Conservation (phyloP, 2,329 filamentous ascomycete species). For the Phaeophleospora eucalypticola region DNA sequence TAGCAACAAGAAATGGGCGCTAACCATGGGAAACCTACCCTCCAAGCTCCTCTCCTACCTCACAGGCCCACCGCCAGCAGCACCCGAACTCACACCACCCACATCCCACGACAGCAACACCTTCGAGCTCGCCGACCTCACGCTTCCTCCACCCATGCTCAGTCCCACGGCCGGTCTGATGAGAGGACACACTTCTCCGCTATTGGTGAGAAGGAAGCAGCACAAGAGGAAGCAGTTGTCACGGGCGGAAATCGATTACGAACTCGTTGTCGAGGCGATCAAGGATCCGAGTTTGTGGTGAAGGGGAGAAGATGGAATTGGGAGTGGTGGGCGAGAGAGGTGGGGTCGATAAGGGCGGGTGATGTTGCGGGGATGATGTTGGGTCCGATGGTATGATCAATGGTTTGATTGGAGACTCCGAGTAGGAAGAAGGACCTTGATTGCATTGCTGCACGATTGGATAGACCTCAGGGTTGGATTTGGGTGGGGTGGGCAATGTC, state of each 20-base stretch:
- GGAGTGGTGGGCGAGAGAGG: not conserved
- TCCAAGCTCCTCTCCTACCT: no score
- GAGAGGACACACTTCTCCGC: no score
- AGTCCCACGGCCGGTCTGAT: no score
- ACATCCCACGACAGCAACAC: not conserved
- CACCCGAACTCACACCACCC: no score
- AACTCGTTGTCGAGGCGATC: not conserved
- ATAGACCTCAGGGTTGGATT: no score
- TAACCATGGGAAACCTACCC: not conserved
- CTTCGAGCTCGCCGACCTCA: no score
- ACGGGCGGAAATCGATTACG: not conserved
- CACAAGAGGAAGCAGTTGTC: not conserved
- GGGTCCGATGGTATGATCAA: not conserved
- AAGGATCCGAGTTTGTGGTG: slow-evolving; percentile 1
- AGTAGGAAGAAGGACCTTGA: no score
- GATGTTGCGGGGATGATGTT: slow-evolving; percentile 1
- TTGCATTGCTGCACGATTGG: no score
- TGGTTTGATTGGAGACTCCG: no score
- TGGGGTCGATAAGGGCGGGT: not conserved
- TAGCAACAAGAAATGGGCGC: not conserved
- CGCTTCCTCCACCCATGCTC: no score
- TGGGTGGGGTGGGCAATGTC: no score
- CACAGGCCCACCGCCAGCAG: no score
- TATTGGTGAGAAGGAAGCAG: not conserved
- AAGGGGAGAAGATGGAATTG: not conserved